phyloP scores from a whole-genome alignment of 441 rosid species.

The Syzygium malaccense region DNA sequence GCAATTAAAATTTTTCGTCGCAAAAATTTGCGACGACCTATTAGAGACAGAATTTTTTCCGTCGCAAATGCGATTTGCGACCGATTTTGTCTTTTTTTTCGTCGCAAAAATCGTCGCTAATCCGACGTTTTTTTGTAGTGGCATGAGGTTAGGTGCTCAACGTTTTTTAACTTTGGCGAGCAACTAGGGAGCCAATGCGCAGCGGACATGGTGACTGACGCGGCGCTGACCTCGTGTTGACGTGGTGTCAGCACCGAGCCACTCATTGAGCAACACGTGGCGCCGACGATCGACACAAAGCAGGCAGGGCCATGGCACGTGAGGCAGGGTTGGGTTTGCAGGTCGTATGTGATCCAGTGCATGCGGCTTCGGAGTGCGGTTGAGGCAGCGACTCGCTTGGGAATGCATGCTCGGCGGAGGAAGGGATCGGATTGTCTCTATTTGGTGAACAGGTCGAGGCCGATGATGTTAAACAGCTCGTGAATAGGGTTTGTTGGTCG shows the following conservation, averaged over 20 bases:
- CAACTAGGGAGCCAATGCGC: not conserved
- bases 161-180: not conserved
- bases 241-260: not conserved
- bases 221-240: not conserved
- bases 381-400: not conserved
- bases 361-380: too few relatives aligned
- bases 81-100: too few relatives aligned
- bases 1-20: too few relatives aligned
- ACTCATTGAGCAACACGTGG: not conserved
- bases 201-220: not conserved
- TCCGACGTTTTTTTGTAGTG: too few relatives aligned
- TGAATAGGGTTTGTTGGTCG: not conserved
- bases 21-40: too few relatives aligned
- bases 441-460: not conserved
- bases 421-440: not conserved
- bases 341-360: not conserved
- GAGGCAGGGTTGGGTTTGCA: not conserved
- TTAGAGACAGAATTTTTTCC: too few relatives aligned
- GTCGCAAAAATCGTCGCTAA: too few relatives aligned
- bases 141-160: too few relatives aligned
- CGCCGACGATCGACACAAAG: not conserved
- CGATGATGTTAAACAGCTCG: not conserved
- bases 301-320: not conserved
- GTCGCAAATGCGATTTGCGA: too few relatives aligned
- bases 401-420: not conserved